phyloP scores from a whole-genome alignment of 1,139 yeast genomes.

The Zygoascus sp. region DNA sequence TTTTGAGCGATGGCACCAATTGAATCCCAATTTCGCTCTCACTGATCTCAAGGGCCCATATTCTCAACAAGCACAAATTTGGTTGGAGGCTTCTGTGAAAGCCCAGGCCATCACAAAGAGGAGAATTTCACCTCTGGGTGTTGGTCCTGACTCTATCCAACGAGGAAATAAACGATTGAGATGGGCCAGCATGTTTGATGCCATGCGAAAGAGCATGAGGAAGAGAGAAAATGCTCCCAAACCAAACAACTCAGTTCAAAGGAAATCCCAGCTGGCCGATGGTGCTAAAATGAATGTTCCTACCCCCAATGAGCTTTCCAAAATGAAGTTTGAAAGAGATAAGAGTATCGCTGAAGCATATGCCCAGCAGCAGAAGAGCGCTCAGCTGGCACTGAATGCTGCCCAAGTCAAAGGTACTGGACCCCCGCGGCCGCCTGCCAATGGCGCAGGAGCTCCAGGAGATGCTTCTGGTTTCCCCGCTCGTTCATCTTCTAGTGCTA shows the following conservation, averaged over 20 bases:
- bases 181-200: conserved; percentile 98
- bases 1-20: conserved; percentile 90
- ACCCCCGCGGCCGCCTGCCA: conserved; percentile 11
- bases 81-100: conserved; percentile 88
- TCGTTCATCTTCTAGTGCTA: neutral
- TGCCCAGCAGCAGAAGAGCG: conserved; percentile 40
- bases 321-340: conserved; percentile 78
- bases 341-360: conserved; percentile 74
- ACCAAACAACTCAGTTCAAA: conserved; percentile 39
- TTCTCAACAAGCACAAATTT: conserved; percentile 78
- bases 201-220: conserved; percentile 82
- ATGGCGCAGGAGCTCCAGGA: conserved; percentile 10
- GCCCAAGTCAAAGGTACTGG: conserved; percentile 10
- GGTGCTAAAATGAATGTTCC: conserved; percentile 41
- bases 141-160: conserved; percentile 84
- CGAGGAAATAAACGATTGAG: conserved; percentile 85
- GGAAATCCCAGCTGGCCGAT: conserved; percentile 32
- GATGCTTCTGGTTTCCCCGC: conserved; percentile 11
- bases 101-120: conserved; percentile 85
- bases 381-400: conserved; percentile 18
- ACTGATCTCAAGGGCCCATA: conserved; percentile 84
- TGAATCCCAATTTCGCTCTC: conserved; percentile 81
- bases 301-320: conserved; percentile 77
- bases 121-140: conserved; percentile 86
- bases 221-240: conserved; percentile 71